Percentiles rank a stretch among this genome's conserved stretches.
phyloP scores from a whole-genome alignment of 148 eudicot genomes.

The Rhododendron griersonianum region DNA sequence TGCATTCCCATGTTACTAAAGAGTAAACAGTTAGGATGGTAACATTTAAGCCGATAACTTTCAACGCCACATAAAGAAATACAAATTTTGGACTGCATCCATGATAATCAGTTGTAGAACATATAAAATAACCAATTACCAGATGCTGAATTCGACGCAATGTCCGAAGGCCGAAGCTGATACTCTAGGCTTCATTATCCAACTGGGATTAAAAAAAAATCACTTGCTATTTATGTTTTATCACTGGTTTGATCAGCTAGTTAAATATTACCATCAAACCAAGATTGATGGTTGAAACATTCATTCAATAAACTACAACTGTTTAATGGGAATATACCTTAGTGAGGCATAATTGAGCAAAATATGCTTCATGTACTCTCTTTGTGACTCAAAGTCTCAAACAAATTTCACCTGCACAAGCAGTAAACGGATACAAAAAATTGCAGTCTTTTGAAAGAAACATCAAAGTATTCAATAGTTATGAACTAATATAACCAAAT shows the following conservation, averaged over 20 bases:
- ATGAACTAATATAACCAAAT: background rate
- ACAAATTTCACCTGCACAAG: slow-evolving; percentile 79
- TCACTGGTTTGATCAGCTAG: background rate
- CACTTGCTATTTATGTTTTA: background rate
- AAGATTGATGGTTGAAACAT: background rate
- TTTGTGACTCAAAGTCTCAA: slow-evolving; percentile 82
- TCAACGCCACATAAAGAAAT: background rate
- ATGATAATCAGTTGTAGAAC: background rate
- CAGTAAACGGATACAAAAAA: background rate
- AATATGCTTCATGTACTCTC: slow-evolving; percentile 91
- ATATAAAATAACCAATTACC: background rate
- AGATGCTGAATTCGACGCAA: slow-evolving; percentile 32
- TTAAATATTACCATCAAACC: background rate
- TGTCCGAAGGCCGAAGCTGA: slow-evolving; percentile 92
- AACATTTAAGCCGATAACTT: background rate
- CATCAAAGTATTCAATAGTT: background rate
- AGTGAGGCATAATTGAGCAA: slow-evolving; percentile 68
- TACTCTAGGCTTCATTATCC: slow-evolving; percentile 14
- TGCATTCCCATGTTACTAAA: background rate
- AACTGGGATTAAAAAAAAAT: background rate
- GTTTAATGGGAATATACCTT: slow-evolving; percentile 35
- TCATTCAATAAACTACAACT: background rate
- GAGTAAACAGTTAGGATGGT: background rate
- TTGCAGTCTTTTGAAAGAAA: background rate
- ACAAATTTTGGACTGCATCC: background rate